Conservation (phyloP, 352 stramenopile genomes). For the Globisporangium abappressorium region DNA sequence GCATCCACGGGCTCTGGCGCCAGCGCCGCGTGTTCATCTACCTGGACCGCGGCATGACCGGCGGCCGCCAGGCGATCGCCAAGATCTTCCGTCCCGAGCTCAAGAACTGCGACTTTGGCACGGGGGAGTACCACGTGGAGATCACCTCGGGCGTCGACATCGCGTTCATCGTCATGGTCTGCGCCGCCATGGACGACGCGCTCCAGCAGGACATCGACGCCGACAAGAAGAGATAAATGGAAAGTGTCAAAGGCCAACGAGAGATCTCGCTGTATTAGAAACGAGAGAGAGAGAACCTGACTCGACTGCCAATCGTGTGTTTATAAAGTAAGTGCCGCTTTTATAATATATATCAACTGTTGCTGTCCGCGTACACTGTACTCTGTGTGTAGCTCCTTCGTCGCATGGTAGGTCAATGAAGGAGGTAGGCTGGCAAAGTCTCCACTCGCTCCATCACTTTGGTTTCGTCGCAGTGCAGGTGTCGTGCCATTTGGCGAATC, state of each 20-base stretch:
- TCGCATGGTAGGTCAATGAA: not conserved
- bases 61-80: constrained; percentile 20
- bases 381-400: too few species aligned
- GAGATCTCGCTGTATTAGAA: not conserved
- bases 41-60: constrained; percentile 22
- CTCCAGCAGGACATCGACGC: constrained; percentile 12
- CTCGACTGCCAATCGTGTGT: too few species aligned
- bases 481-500: constrained; percentile 2
- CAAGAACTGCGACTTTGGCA: constrained; percentile 17
- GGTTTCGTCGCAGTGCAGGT: not conserved
- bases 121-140: constrained; percentile 21
- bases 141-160: constrained; percentile 16
- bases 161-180: constrained; percentile 20
- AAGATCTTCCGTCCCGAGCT: constrained; percentile 23
- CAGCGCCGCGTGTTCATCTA: constrained; percentile 25
- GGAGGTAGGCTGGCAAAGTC: not conserved
- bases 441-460: not conserved
- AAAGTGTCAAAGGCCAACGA: not conserved
- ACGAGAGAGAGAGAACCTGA: too few species aligned
- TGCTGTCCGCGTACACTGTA: too few species aligned
- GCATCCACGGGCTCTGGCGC: constrained; percentile 27
- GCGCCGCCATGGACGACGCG: constrained; percentile 18
- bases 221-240: constrained; percentile 2
- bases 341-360: too few species aligned
- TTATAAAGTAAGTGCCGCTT: too few species aligned